Evolutionary conservation across 1,139 yeast genomes (phyloP).

Genomic region (Barnettozyma hawaiiensis): DNA sequence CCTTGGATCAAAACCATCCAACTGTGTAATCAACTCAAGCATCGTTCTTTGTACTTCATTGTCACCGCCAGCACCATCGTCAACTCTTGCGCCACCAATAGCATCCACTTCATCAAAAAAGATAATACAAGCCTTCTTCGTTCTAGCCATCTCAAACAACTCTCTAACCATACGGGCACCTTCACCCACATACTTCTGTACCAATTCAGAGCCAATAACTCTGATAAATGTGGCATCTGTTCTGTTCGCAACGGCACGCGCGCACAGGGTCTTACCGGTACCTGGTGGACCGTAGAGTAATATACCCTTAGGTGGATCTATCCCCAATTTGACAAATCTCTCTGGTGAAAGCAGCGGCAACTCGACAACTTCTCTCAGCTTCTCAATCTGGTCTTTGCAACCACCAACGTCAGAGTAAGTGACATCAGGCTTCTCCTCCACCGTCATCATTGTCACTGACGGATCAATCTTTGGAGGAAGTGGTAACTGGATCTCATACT

Average conservation of each 20-base stretch:
- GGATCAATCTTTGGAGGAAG: constrained; percentile 98
- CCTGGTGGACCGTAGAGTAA: constrained; percentile 97
- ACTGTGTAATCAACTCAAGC: constrained; percentile 95
- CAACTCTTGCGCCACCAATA: constrained; percentile 97
- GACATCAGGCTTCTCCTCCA: constrained; percentile 94
- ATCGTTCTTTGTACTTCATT: constrained; percentile 98
- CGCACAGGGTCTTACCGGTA: constrained; percentile 96
- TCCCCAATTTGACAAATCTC: constrained; percentile 91
- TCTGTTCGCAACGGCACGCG: constrained; percentile 97
- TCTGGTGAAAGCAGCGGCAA: constrained; percentile 92
- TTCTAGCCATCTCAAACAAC: constrained; percentile 96
- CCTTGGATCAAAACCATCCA: constrained; percentile 97
- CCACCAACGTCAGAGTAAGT: constrained; percentile 95
- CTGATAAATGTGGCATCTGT: constrained; percentile 98
- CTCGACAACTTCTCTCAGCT: constrained; percentile 94
- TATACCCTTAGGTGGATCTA: constrained; percentile 98
- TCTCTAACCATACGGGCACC: constrained; percentile 99
- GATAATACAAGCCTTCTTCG: constrained; percentile 94
- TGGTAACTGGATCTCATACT: constrained; percentile 94
- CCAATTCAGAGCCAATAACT: constrained; percentile 96
- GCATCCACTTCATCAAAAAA: constrained; percentile 95
- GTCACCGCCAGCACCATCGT: constrained; percentile 99
- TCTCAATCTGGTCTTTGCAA: constrained; percentile 95
- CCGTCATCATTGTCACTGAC: constrained; percentile 99
- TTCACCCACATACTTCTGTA: constrained; percentile 97